Conservation (phyloP, 2,329 filamentous ascomycete genomes). For the Phialocephala subalpina region DNA sequence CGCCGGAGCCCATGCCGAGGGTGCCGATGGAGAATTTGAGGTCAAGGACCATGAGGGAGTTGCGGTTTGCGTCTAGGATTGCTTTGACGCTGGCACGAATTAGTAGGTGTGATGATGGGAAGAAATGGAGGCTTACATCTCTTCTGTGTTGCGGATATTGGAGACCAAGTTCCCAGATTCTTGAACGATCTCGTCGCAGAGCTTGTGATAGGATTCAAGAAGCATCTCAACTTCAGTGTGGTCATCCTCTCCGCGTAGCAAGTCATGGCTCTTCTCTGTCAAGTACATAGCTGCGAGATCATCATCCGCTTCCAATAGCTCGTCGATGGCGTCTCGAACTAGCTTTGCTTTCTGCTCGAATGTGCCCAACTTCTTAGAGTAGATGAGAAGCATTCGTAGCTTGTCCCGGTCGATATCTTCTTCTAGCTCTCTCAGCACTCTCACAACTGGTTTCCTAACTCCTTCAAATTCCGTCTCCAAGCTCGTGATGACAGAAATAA, state of each 20-base stretch:
- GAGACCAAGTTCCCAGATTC: slow-evolving; percentile 92
- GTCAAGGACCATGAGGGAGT: slow-evolving; percentile 96
- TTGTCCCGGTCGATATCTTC: slow-evolving; percentile 97
- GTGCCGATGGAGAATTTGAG: slow-evolving; percentile 97
- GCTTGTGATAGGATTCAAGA: slow-evolving; percentile 95
- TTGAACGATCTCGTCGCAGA: slow-evolving; percentile 97
- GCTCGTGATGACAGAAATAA: slow-evolving; percentile 91
- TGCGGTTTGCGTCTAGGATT: slow-evolving; percentile 97
- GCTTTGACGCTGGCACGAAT: slow-evolving; percentile 76
- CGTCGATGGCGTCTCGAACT: slow-evolving; percentile 93
- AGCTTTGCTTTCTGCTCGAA: slow-evolving; percentile 97
- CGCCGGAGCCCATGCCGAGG: slow-evolving; percentile 91
- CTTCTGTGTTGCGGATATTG: slow-evolving; percentile 96
- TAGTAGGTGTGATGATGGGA: slow-evolving; percentile 32
- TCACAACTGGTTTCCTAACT: slow-evolving; percentile 89
- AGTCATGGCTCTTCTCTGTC: slow-evolving; percentile 82
- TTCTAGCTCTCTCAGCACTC: slow-evolving; percentile 88
- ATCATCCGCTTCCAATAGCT: slow-evolving; percentile 94
- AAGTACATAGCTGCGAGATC: slow-evolving; percentile 96
- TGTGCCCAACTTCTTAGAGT: slow-evolving; percentile 93
- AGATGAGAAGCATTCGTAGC: slow-evolving; percentile 86
- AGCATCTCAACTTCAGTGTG: slow-evolving; percentile 98
- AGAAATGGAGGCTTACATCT: slow-evolving; percentile 73
- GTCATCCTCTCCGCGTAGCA: slow-evolving; percentile 79
- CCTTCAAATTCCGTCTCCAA: slow-evolving; percentile 95